phyloP scores from a whole-genome alignment of 2,329 filamentous ascomycete species.

The Alternaria incomplexa region DNA sequence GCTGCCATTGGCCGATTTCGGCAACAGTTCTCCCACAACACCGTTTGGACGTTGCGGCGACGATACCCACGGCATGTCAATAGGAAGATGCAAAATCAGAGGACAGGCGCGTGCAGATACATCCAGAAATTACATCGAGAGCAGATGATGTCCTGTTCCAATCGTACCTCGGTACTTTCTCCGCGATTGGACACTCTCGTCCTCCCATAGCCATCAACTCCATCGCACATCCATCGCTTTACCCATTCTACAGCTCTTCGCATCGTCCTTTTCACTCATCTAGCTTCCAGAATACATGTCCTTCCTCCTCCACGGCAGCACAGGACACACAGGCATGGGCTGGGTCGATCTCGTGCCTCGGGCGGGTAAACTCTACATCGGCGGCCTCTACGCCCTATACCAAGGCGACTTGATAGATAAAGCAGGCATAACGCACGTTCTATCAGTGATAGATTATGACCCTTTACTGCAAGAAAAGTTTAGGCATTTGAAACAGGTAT shows the following conservation, averaged over 20 bases:
- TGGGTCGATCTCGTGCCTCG: slow-evolving; percentile 49
- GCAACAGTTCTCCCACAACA: too few species aligned
- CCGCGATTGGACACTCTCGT: neutral
- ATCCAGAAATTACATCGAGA: neutral
- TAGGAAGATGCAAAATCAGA: neutral
- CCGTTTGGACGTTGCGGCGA: too few species aligned
- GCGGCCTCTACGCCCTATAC: slow-evolving; percentile 52
- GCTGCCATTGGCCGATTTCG: neutral
- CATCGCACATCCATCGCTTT: neutral
- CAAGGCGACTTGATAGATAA: slow-evolving; percentile 44
- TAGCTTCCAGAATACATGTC: slow-evolving; percentile 28
- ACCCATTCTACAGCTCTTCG: neutral
- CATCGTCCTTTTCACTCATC: neutral
- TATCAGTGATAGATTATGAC: slow-evolving; percentile 44
- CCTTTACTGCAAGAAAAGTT: slow-evolving; percentile 34
- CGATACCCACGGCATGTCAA: neutral
- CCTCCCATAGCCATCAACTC: neutral
- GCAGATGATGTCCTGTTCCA: neutral
- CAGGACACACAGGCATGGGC: slow-evolving; percentile 42
- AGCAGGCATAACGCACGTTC: slow-evolving; percentile 42
- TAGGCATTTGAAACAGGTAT: slow-evolving; percentile 30
- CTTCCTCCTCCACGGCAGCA: slow-evolving; percentile 41
- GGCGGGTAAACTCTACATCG: slow-evolving; percentile 47
- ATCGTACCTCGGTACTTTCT: slow-evolving; percentile 5
- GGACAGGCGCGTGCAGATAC: too few species aligned